phyloP scores from a whole-genome alignment of 192 early-diverging fungal species.

The Coemansia sp. region DNA sequence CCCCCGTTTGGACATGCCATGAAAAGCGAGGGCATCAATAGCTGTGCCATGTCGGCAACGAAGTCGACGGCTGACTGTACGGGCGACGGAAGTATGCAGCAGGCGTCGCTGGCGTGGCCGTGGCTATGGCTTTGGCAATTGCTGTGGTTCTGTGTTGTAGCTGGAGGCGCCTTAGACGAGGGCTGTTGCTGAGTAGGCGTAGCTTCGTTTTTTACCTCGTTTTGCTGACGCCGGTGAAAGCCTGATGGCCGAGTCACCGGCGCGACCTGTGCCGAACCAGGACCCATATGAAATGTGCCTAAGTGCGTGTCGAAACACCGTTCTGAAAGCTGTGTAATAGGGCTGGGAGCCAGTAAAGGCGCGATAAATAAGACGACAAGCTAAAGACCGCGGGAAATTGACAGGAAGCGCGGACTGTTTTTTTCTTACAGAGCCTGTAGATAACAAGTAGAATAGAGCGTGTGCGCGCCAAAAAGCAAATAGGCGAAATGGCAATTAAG shows the following conservation, averaged over 20 bases:
- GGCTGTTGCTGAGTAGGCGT: neutral
- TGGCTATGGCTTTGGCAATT: neutral
- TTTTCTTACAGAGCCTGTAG: neutral
- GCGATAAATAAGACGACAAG: neutral
- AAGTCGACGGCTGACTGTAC: conserved; percentile 35
- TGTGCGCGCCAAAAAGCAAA: too few species aligned
- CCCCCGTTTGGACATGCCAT: conserved; percentile 25
- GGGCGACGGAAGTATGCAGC: conserved; percentile 15
- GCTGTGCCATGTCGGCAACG: conserved; percentile 39
- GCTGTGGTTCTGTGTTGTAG: neutral
- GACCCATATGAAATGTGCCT: conserved; percentile 11
- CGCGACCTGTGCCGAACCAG: conserved; percentile 11
- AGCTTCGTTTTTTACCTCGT: neutral
- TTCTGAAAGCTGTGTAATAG: conserved; percentile 7
- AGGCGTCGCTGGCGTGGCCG: neutral
- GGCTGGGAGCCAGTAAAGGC: neutral
- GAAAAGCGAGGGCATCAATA: conserved; percentile 42
- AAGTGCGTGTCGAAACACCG: conserved; percentile 6
- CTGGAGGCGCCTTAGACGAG: neutral
- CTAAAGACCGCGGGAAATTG: neutral
- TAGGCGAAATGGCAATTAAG: too few species aligned
- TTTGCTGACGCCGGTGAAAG: neutral
- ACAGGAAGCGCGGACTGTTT: neutral
- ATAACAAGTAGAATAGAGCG: conserved; percentile 5
- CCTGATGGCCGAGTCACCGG: conserved; percentile 10